Evolutionary conservation across 257 asterid species (phyloP).

Genomic region (Cordia subcordata): DNA sequence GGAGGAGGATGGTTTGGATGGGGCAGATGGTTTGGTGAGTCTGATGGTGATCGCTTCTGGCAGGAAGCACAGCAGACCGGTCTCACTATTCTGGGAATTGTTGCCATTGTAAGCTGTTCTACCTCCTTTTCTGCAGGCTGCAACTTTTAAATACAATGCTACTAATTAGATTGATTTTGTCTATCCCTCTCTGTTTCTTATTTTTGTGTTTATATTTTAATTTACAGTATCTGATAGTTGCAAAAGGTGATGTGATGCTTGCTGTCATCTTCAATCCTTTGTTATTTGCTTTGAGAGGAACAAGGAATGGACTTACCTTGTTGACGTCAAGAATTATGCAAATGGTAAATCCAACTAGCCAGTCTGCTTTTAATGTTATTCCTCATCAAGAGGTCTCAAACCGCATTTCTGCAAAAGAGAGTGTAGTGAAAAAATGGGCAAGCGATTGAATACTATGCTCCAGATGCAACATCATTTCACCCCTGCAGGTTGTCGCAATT

Average conservation of each 20-base stretch:
- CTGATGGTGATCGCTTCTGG: conserved; percentile 82
- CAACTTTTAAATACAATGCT: neutral
- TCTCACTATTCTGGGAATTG: conserved; percentile 66
- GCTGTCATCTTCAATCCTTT: conserved; percentile 80
- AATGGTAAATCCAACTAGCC: conserved; percentile 22
- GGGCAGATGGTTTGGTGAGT: conserved; percentile 70
- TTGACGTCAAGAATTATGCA: conserved; percentile 42
- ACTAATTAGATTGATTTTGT: too few relatives aligned
- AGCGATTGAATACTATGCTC: conserved; percentile 37
- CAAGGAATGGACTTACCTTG: conserved; percentile 50
- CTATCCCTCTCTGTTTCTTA: neutral
- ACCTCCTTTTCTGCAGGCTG: neutral
- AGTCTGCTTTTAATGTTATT: conserved; percentile 11
- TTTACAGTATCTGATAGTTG: conserved; percentile 65
- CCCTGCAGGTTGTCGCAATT: neutral
- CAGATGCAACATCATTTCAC: conserved; percentile 9
- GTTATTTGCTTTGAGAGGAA: conserved; percentile 64
- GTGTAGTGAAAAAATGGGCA: conserved; percentile 81
- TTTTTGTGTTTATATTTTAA: neutral
- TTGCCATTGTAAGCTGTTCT: conserved; percentile 47
- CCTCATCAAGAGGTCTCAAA: conserved; percentile 44
- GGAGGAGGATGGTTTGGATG: conserved; percentile 85
- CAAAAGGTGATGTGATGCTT: conserved; percentile 73
- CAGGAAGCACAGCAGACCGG: conserved; percentile 85
- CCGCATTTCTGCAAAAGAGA: conserved; percentile 62